Percentiles rank a stretch among this genome's conserved stretches.
Evolutionary conservation across 2,329 filamentous ascomycete genomes (phyloP).

Genomic region (Aspergillus viridinutans): DNA sequence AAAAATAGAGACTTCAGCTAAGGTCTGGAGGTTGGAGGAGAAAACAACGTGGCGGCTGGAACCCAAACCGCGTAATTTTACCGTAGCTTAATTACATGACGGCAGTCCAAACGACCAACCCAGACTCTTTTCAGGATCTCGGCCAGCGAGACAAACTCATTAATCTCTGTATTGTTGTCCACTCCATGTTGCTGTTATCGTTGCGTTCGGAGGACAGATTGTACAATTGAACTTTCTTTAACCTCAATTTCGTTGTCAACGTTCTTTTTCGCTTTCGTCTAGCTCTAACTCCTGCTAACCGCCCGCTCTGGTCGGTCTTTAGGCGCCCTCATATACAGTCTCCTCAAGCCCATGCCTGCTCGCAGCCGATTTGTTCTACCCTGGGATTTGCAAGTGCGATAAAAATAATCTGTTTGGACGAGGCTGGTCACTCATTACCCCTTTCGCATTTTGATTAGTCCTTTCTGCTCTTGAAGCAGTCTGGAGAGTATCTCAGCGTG

Average conservation of each 20-base stretch:
- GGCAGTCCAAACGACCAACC: constrained; percentile 2
- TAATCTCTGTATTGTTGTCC: constrained; percentile 11
- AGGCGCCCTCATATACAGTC: constrained; percentile 17
- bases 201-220: neutral
- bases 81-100: constrained; percentile 7
- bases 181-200: constrained; percentile 1
- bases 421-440: constrained; percentile 8
- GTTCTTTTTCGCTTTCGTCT: constrained; percentile 1
- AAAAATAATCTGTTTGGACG: constrained; percentile 5
- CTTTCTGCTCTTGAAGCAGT: neutral
- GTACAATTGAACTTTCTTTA: neutral
- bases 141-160: constrained; percentile 10
- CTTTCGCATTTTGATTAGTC: neutral
- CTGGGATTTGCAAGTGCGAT: constrained; percentile 7
- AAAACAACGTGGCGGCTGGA: neutral
- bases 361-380: constrained; percentile 9
- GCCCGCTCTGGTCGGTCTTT: constrained; percentile 4
- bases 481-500: neutral
- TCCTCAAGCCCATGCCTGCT: constrained; percentile 9
- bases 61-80: neutral
- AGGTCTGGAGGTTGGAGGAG: neutral
- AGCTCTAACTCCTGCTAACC: neutral
- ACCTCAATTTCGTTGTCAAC: neutral
- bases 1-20: neutral
- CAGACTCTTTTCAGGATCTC: constrained; percentile 9